These are phyloP conservation scores for Coniella vitis DNA, from an alignment of 2,329 filamentous ascomycete genomes.

Conservation along the genomic window DNA sequence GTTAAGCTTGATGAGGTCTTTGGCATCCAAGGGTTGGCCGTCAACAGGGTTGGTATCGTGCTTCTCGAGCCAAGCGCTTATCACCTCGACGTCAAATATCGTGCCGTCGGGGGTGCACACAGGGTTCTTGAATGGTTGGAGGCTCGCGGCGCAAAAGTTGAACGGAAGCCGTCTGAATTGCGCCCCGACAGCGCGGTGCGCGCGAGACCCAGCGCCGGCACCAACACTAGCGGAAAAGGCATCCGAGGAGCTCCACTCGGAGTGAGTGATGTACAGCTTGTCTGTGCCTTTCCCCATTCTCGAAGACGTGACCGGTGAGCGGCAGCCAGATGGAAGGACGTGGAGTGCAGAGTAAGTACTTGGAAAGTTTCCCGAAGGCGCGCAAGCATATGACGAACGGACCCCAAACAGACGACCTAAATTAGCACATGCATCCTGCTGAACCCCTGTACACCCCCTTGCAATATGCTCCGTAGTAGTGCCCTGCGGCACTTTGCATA, in stretches of 20 bases:
- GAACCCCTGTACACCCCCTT: slow-evolving; percentile 1
- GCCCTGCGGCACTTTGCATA: slow-evolving; percentile 13
- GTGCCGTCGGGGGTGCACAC: slow-evolving; percentile 84
- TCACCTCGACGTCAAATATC: slow-evolving; percentile 93
- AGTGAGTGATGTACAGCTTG: slow-evolving; percentile 78
- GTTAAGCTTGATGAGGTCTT: slow-evolving; percentile 83
- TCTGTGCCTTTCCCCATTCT: slow-evolving; percentile 48
- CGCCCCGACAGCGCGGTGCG: slow-evolving; percentile 45
- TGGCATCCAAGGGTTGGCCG: slow-evolving; percentile 68
- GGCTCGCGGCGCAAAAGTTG: slow-evolving; percentile 94
- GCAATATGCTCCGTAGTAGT: neutral
- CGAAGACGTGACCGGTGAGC: neutral
- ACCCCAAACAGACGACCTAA: slow-evolving; percentile 2
- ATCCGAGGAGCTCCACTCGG: slow-evolving; percentile 91
- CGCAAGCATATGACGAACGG: slow-evolving; percentile 5
- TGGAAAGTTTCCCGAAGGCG: neutral
- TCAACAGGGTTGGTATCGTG: slow-evolving; percentile 88
- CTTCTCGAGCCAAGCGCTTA: slow-evolving; percentile 88
- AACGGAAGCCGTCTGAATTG: slow-evolving; percentile 87
- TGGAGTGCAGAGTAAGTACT: neutral
- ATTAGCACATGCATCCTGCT: slow-evolving; percentile 12
- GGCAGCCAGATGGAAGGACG: neutral
- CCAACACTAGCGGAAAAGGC: slow-evolving; percentile 77
- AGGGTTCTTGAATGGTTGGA: slow-evolving; percentile 91
- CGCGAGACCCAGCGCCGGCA: slow-evolving; percentile 56